Percentiles rank a stretch among this genome's conserved stretches.
phyloP scores from a whole-genome alignment of 371 early-diverging fungal genomes.

The Lichtheimia corymbifera region DNA sequence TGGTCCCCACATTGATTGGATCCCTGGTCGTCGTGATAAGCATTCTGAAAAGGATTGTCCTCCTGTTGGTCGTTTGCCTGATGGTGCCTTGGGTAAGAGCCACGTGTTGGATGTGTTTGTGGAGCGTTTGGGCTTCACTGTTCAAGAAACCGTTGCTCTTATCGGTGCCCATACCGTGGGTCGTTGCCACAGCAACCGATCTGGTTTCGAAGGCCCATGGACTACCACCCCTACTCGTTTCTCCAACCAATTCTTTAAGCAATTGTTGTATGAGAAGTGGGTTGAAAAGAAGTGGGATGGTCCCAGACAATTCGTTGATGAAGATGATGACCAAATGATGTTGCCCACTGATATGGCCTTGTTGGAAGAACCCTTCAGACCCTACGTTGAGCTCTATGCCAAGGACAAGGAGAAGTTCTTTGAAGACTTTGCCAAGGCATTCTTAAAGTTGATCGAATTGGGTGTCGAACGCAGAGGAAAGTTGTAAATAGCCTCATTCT shows the following conservation, averaged over 20 bases:
- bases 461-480: conserved; percentile 63
- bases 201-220: conserved; percentile 90
- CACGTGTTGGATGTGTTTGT: conserved; percentile 80
- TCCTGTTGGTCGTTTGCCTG: conserved; percentile 86
- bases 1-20: conserved; percentile 80
- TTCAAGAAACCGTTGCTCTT: conserved; percentile 81
- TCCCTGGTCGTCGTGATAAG: conserved; percentile 78
- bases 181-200: conserved; percentile 81
- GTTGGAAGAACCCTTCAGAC: conserved; percentile 68
- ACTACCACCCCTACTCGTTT: conserved; percentile 82
- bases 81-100: conserved; percentile 72
- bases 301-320: conserved; percentile 74
- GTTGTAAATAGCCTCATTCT: conserved; percentile 29
- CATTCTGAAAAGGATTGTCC: conserved; percentile 56
- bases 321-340: conserved; percentile 70
- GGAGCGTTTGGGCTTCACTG: conserved; percentile 76
- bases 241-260: conserved; percentile 80
- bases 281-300: conserved; percentile 74
- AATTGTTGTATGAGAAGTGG: conserved; percentile 70
- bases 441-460: conserved; percentile 79
- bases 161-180: conserved; percentile 90
- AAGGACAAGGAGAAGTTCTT: conserved; percentile 76
- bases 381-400: conserved; percentile 77
- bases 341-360: conserved; percentile 86
- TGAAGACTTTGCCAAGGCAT: conserved; percentile 80